Evolutionary conservation across 805 yeast genomes (phyloP).

Genomic region (Priceomyces haplophilus): DNA sequence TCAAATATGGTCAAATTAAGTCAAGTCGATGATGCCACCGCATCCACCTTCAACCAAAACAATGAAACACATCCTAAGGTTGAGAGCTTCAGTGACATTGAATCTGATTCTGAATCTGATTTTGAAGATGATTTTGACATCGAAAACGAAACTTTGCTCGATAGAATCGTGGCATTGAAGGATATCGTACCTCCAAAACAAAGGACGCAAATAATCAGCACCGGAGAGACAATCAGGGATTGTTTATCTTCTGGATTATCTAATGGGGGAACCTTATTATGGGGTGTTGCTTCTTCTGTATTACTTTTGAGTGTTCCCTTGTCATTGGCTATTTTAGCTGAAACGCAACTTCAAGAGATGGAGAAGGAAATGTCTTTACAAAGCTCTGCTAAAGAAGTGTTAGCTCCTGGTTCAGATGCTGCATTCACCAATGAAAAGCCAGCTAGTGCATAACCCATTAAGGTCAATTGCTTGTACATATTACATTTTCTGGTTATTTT

Average conservation of each 20-base stretch:
- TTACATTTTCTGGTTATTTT: conserved; percentile 1
- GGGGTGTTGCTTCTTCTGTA: conserved; percentile 83
- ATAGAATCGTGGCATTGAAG: conserved; percentile 86
- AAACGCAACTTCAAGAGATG: conserved; percentile 90
- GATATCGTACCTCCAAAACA: conserved; percentile 89
- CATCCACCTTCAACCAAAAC: conserved; percentile 32
- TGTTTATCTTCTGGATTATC: conserved; percentile 43
- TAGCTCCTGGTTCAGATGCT: conserved; percentile 64
- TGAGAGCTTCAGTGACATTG: conserved; percentile 29
- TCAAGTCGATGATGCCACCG: conserved; percentile 60
- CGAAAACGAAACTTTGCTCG: conserved; percentile 78
- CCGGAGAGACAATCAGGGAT: conserved; percentile 25
- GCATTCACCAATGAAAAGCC: conserved; percentile 25
- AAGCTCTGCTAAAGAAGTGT: conserved; percentile 70
- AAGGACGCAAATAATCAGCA: conserved; percentile 48
- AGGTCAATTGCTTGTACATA: conserved; percentile 10
- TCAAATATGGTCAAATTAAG: conserved; percentile 68
- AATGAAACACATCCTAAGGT: conserved; percentile 15
- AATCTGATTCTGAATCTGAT: conserved; percentile 47
- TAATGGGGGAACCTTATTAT: conserved; percentile 72
- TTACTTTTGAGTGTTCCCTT: conserved; percentile 90
- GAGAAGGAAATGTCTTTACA: conserved; percentile 87
- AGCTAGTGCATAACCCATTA: conserved; percentile 18
- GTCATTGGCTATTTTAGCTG: conserved; percentile 83
- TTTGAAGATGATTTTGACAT: conserved; percentile 68